Conservation (phyloP, 2,329 filamentous ascomycete genomes). For the Sporothrix mexicana region DNA sequence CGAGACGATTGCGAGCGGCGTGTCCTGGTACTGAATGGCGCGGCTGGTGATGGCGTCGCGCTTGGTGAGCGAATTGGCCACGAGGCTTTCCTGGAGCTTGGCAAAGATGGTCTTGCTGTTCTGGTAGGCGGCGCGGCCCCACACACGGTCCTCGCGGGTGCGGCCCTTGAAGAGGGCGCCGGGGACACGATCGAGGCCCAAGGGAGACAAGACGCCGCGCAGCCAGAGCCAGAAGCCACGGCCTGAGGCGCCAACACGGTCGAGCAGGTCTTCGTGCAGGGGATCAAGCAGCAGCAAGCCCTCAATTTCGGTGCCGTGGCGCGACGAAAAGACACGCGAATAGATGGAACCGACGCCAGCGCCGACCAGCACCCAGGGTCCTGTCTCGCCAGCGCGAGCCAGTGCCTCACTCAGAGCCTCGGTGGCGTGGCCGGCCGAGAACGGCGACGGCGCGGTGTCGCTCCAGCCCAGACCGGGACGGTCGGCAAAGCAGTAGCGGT, state of each 20-base stretch:
- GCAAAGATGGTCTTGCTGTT: constrained; percentile 85
- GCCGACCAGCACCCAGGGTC: constrained; percentile 87
- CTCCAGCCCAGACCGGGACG: constrained; percentile 86
- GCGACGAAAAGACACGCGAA: constrained; percentile 86
- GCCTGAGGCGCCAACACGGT: constrained; percentile 67
- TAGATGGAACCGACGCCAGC: constrained; percentile 89
- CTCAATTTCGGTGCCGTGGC: constrained; percentile 74
- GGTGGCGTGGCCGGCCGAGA: constrained; percentile 90
- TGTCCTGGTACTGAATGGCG: constrained; percentile 77
- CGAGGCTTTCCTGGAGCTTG: constrained; percentile 89
- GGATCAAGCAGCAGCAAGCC: constrained; percentile 87
- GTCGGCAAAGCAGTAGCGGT: constrained; percentile 93
- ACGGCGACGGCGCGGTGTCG: constrained; percentile 90
- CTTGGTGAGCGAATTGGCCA: constrained; percentile 81
- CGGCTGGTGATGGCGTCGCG: constrained; percentile 80
- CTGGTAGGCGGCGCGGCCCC: constrained; percentile 79
- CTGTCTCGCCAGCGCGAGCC: constrained; percentile 76
- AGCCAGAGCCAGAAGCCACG: constrained; percentile 87
- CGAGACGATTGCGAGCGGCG: constrained; percentile 80
- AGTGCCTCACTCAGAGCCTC: constrained; percentile 89
- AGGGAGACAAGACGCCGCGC: constrained; percentile 81
- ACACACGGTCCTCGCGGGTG: constrained; percentile 81
- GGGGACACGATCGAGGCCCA: constrained; percentile 80
- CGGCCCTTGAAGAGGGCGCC: constrained; percentile 84
- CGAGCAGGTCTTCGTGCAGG: constrained; percentile 84